A percentile compares a stretch with the other conserved stretches of the same genome.
Conservation (phyloP, 768 basidiomycete species). For the Pisolithus albus region DNA sequence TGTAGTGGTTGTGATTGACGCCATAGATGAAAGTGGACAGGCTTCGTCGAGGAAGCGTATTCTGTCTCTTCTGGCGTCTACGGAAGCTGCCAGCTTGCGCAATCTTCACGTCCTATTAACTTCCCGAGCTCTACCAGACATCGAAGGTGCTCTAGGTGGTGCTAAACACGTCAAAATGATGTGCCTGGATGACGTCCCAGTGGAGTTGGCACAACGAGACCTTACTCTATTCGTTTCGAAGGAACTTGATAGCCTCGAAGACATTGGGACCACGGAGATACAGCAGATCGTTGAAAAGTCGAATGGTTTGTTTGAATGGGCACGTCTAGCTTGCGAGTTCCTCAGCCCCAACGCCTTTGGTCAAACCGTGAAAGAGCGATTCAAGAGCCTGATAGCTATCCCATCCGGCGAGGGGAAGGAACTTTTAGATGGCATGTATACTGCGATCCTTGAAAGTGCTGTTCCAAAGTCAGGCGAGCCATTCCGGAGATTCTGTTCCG, state of each 20-base stretch:
- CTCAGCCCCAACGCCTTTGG: neutral
- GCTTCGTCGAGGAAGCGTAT: too few relatives aligned
- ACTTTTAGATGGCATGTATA: conserved; percentile 9
- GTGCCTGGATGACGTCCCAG: neutral
- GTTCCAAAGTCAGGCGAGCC: too few relatives aligned
- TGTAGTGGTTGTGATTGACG: too few relatives aligned
- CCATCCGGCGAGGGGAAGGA: neutral
- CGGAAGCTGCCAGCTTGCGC: too few relatives aligned
- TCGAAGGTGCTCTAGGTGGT: too few relatives aligned
- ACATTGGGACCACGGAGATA: neutral
- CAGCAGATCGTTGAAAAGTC: neutral
- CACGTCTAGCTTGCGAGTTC: neutral
- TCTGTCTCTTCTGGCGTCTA: too few relatives aligned
- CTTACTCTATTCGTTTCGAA: neutral
- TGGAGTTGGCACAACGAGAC: neutral
- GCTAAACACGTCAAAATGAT: too few relatives aligned
- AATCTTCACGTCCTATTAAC: too few relatives aligned
- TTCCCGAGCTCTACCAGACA: too few relatives aligned
- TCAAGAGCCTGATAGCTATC: neutral
- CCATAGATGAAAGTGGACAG: too few relatives aligned
- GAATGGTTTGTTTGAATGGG: neutral
- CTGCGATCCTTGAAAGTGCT: too few relatives aligned
- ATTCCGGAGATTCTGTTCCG: too few relatives aligned
- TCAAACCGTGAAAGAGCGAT: neutral
- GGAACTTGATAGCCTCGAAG: neutral